phyloP scores from a whole-genome alignment of 345 rosid genomes.

The Conringia planisiliqua region DNA sequence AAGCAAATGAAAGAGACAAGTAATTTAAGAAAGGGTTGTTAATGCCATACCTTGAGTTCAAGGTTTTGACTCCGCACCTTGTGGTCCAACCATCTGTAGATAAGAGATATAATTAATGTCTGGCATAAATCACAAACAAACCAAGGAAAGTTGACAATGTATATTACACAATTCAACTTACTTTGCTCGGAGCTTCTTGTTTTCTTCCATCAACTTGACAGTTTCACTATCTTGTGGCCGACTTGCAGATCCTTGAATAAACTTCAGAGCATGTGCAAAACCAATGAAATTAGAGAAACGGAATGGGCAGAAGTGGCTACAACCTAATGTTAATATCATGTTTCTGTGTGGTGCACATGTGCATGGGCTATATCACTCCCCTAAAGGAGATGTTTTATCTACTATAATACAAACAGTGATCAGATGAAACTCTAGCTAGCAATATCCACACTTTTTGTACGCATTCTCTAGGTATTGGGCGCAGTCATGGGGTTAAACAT shows the following conservation, averaged over 20 bases:
- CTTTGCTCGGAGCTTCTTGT: slow-evolving; percentile 60
- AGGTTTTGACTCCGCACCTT: slow-evolving; percentile 57
- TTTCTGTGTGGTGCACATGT: background rate
- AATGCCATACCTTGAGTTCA: slow-evolving; percentile 47
- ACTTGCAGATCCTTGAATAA: slow-evolving; percentile 22
- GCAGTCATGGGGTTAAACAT: background rate
- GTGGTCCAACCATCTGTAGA: slow-evolving; percentile 60
- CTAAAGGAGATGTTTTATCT: background rate
- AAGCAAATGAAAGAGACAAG: background rate
- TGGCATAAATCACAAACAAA: background rate
- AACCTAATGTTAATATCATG: slow-evolving; percentile 16
- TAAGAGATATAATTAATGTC: background rate
- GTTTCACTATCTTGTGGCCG: slow-evolving; percentile 36
- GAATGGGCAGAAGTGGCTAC: background rate
- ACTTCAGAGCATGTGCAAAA: slow-evolving; percentile 14
- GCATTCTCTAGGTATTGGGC: background rate
- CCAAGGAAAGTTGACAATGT: background rate
- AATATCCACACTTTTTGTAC: background rate
- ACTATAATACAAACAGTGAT: background rate
- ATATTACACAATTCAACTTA: slow-evolving; percentile 36
- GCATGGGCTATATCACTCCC: background rate
- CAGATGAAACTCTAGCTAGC: background rate
- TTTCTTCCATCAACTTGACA: slow-evolving; percentile 54
- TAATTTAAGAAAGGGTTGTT: background rate
- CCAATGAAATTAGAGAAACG: slow-evolving; percentile 7